These are phyloP conservation scores for Plenodomus lindquistii DNA, from an alignment of 2,329 filamentous ascomycete genomes.

Conservation along the genomic window DNA sequence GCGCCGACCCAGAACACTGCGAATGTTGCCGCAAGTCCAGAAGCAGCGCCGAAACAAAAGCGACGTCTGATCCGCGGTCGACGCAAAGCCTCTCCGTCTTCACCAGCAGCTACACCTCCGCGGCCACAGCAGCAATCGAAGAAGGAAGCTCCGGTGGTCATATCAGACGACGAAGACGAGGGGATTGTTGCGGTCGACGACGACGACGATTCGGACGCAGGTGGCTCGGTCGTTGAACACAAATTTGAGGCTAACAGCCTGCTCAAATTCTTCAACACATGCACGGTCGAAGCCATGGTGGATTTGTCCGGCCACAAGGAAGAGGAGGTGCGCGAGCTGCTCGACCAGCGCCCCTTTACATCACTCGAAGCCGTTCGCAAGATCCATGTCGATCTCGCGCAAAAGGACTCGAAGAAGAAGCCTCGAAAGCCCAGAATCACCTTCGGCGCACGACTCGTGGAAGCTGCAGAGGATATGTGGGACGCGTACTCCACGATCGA, in stretches of 20 bases:
- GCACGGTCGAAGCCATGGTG: constrained; percentile 72
- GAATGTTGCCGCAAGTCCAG: constrained; percentile 15
- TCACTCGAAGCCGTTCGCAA: constrained; percentile 67
- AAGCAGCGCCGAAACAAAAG: constrained; percentile 33
- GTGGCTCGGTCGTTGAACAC: constrained; percentile 30
- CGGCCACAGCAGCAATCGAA: constrained; percentile 22
- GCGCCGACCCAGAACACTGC: constrained; percentile 22
- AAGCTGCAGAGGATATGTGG: constrained; percentile 73
- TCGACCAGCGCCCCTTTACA: constrained; percentile 75
- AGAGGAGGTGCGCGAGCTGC: constrained; percentile 68
- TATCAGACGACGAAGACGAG: constrained; percentile 38
- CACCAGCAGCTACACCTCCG: constrained; percentile 18
- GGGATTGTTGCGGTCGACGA: constrained; percentile 42
- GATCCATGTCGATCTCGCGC: constrained; percentile 54
- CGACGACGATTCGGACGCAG: constrained; percentile 52
- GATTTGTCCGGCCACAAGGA: constrained; percentile 79
- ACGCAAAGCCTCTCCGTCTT: constrained; percentile 40
- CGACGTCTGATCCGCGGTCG: constrained; percentile 56
- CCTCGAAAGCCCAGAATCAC: constrained; percentile 50
- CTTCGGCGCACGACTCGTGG: constrained; percentile 69
- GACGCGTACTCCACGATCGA: constrained; percentile 82
- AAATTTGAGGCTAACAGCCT: constrained; percentile 58
- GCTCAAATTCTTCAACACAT: constrained; percentile 81
- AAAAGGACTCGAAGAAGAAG: constrained; percentile 38
- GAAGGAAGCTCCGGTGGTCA: constrained; percentile 16